These are phyloP conservation scores for Coemansia sp. DNA, from an alignment of 192 early-diverging fungal genomes.

Conservation along the genomic window DNA sequence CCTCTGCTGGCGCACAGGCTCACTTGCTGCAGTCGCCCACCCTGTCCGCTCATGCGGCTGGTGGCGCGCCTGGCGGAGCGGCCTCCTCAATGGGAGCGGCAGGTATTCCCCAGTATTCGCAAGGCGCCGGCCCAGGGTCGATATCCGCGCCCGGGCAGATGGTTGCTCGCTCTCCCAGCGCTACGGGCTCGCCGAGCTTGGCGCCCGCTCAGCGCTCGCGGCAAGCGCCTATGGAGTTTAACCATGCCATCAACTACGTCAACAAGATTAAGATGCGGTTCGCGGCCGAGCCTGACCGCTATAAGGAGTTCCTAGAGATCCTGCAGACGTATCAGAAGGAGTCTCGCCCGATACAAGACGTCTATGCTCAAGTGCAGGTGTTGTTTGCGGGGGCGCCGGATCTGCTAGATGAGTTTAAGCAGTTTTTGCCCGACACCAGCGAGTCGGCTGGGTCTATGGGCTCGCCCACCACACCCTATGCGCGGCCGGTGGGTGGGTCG, in stretches of 20 bases:
- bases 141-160: constrained; percentile 12
- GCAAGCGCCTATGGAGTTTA: constrained; percentile 89
- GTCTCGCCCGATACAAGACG: constrained; percentile 94
- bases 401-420: constrained; percentile 96
- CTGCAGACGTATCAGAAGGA: constrained; percentile 98
- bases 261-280: constrained; percentile 99
- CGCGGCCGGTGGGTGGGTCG: constrained; percentile 18
- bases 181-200: constrained; percentile 32
- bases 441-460: constrained; percentile 47
- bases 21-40: constrained; percentile 29
- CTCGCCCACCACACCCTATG: constrained; percentile 38
- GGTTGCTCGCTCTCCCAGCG: constrained; percentile 32
- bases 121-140: neutral
- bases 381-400: constrained; percentile 88
- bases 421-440: constrained; percentile 91
- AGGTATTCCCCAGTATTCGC: neutral
- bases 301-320: constrained; percentile 97
- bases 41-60: constrained; percentile 16
- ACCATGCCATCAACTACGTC: constrained; percentile 99
- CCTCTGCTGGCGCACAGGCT: constrained; percentile 10
- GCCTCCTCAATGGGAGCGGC: neutral
- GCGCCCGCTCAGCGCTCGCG: constrained; percentile 48
- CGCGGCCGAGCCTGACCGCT: constrained; percentile 88
- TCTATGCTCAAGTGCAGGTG: constrained; percentile 91
- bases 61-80: constrained; percentile 4